phyloP scores from a whole-genome alignment of 805 yeast genomes.

The Saturnispora halmiae region DNA sequence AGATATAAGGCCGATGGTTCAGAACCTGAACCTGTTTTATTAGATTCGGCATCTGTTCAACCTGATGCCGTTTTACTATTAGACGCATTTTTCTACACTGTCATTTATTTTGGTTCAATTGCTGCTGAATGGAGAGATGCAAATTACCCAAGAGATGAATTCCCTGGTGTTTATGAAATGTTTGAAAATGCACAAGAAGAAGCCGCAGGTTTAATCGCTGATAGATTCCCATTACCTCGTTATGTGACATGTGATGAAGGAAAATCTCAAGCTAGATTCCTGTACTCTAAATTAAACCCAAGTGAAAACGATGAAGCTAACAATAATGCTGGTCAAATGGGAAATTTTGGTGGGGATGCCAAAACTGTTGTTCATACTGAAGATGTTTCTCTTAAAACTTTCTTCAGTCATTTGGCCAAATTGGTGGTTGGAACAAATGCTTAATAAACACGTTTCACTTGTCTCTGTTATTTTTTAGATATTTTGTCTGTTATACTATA shows the following conservation, averaged over 20 bases:
- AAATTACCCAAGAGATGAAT: conserved; percentile 89
- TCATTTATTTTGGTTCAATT: conserved; percentile 90
- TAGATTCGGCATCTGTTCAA: conserved; percentile 87
- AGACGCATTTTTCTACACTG: conserved; percentile 94
- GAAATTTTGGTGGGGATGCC: conserved; percentile 37
- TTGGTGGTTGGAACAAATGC: conserved; percentile 54
- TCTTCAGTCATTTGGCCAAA: conserved; percentile 90
- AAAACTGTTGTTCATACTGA: conserved; percentile 87
- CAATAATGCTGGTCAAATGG: conserved; percentile 39
- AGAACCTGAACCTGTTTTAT: conserved; percentile 84
- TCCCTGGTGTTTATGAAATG: conserved; percentile 76
- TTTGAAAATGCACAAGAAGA: conserved; percentile 85
- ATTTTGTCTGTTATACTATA: neutral
- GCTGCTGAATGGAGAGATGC: conserved; percentile 95
- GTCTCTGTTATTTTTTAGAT: neutral
- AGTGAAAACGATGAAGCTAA: conserved; percentile 54
- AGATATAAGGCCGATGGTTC: conserved; percentile 68
- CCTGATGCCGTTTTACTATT: conserved; percentile 80
- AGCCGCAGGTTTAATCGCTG: conserved; percentile 84
- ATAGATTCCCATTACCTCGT: conserved; percentile 95
- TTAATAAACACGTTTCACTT: conserved; percentile 1
- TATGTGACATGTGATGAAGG: conserved; percentile 97
- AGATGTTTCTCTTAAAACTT: conserved; percentile 89
- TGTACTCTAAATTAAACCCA: conserved; percentile 91
- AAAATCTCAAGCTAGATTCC: conserved; percentile 96